Conservation (phyloP, 2,329 filamentous ascomycete species). For the Venturia aucupariae region DNA sequence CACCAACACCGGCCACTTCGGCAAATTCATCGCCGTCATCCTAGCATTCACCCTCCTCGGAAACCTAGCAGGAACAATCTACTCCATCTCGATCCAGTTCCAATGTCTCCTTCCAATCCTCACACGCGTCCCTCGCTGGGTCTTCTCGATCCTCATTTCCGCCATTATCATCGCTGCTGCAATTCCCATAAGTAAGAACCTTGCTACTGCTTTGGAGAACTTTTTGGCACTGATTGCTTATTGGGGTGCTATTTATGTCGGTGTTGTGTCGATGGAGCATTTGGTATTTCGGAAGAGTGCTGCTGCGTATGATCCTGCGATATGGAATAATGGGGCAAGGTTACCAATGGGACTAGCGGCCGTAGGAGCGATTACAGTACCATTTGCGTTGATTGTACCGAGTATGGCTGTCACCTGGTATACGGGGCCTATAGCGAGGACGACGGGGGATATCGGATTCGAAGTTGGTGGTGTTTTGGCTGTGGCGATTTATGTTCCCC, state of each 20-base stretch:
- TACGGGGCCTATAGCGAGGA: conserved; percentile 19
- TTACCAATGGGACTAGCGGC: conserved; percentile 28
- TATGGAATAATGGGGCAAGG: conserved; percentile 23
- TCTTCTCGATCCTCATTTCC: conserved; percentile 5
- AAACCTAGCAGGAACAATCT: conserved; percentile 51
- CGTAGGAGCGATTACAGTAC: conserved; percentile 25
- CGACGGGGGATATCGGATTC: neutral
- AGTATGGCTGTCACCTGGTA: conserved; percentile 29
- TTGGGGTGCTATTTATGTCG: conserved; percentile 24
- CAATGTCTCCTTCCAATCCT: conserved; percentile 52
- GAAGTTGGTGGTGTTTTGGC: neutral
- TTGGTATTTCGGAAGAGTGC: conserved; percentile 24
- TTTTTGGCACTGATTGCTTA: conserved; percentile 24
- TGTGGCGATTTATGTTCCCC: neutral
- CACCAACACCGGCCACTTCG: conserved; percentile 41
- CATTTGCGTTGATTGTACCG: conserved; percentile 26
- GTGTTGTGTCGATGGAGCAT: conserved; percentile 20
- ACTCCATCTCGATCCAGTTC: conserved; percentile 55
- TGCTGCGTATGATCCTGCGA: conserved; percentile 24
- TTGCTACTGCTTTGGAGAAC: conserved; percentile 22
- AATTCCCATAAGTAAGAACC: conserved; percentile 56
- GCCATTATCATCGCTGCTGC: conserved; percentile 39
- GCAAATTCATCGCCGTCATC: conserved; percentile 52
- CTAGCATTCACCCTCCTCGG: conserved; percentile 49
- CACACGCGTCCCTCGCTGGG: conserved; percentile 45